A percentile compares a stretch with the other conserved stretches of the same genome.
phyloP scores from a whole-genome alignment of 495 filamentous ascomycete genomes.

The Pyrenula massariospora region DNA sequence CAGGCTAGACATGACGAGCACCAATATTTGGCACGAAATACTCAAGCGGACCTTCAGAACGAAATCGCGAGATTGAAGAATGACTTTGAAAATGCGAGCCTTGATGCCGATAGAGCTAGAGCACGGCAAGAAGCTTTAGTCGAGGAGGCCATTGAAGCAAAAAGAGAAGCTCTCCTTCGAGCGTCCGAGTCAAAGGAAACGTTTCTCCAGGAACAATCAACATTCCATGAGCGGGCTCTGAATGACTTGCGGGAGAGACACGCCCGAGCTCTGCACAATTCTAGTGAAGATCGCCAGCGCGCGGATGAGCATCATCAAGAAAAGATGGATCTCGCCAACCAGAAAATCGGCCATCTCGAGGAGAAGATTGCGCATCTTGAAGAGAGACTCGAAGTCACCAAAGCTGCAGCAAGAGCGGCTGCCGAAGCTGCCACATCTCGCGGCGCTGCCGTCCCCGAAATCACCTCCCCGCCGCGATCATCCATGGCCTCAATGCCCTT shows the following conservation, averaged over 20 bases:
- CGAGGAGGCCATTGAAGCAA: constrained; percentile 54
- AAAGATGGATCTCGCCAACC: constrained; percentile 61
- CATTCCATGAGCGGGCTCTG: constrained; percentile 61
- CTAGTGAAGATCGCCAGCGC: constrained; percentile 59
- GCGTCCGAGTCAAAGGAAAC: constrained; percentile 48
- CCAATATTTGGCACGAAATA: constrained; percentile 43
- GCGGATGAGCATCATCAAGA: constrained; percentile 57
- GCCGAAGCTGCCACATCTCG: constrained; percentile 62
- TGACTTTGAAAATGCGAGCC: constrained; percentile 57
- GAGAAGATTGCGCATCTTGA: constrained; percentile 74
- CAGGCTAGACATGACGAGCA: constrained; percentile 60
- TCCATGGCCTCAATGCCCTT: constrained; percentile 32
- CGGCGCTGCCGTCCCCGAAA: constrained; percentile 21
- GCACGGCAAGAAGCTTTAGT: constrained; percentile 66
- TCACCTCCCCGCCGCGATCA: constrained; percentile 18
- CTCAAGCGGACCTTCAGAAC: constrained; percentile 53
- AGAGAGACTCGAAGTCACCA: constrained; percentile 81
- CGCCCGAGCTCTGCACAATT: constrained; percentile 58
- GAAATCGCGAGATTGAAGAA: constrained; percentile 54
- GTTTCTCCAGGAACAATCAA: constrained; percentile 54
- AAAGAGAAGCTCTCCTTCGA: constrained; percentile 35
- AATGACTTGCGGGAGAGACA: constrained; percentile 52
- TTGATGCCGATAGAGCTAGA: constrained; percentile 63
- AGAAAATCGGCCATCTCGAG: constrained; percentile 67
- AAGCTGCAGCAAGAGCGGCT: constrained; percentile 79